These are phyloP conservation scores for Lyophyllum atratum DNA, from an alignment of 768 basidiomycete genomes.

Conservation along the genomic window DNA sequence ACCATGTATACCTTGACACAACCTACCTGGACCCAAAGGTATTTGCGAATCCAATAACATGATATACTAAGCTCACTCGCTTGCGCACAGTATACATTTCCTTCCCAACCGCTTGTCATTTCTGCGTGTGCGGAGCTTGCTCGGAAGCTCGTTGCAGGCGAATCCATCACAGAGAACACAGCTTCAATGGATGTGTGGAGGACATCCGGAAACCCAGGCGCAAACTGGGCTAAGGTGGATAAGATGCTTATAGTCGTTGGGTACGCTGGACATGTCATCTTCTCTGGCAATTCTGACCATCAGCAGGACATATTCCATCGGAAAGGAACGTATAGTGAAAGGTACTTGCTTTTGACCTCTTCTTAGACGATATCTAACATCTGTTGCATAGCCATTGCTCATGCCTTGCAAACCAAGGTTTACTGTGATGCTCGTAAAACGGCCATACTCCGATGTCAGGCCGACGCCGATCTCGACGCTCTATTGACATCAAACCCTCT, in stretches of 20 bases:
- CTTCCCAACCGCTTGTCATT: slow-evolving; percentile 93
- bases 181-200: slow-evolving; percentile 58
- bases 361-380: slow-evolving; percentile 3
- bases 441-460: slow-evolving; percentile 80
- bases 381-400: slow-evolving; percentile 68
- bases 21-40: slow-evolving; percentile 92
- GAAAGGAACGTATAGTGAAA: slow-evolving; percentile 97
- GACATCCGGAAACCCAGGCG: slow-evolving; percentile 24
- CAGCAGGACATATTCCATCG: slow-evolving; percentile 89
- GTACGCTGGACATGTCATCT: slow-evolving; percentile 36
- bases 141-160: slow-evolving; percentile 50
- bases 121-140: slow-evolving; percentile 89
- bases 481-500: slow-evolving; percentile 78
- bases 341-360: slow-evolving; percentile 42
- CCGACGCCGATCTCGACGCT: slow-evolving; percentile 77
- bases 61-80: neutral
- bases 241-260: slow-evolving; percentile 69
- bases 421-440: slow-evolving; percentile 89
- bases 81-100: slow-evolving; percentile 79
- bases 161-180: slow-evolving; percentile 26
- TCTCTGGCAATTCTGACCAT: neutral
- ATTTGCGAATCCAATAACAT: slow-evolving; percentile 1
- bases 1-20: slow-evolving; percentile 92
- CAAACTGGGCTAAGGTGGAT: slow-evolving; percentile 38
- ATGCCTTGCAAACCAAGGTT: slow-evolving; percentile 76